Base-by-base conservation (phyloP, 2,329 filamentous ascomycete genomes). In the Scleromitrula shiraiana region DNA sequence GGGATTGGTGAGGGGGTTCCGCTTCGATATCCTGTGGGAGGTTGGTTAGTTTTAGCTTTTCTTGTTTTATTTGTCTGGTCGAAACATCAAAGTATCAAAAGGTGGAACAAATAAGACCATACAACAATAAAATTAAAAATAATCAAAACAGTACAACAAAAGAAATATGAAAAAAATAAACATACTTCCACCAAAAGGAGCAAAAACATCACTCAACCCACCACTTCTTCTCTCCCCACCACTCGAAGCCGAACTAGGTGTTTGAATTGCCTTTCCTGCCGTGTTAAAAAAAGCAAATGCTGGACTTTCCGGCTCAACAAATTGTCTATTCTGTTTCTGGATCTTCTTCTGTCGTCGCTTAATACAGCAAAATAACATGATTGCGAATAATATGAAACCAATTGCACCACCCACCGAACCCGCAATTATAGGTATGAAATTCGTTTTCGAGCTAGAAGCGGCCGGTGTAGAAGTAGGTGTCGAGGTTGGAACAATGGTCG, bases 351-450 rank as follows among this genome's bases (percentile, higher is more conserved):
- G 45, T 14, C 38, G 26, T 7, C 41, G 32, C 3, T 38, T 22
- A 23, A 48, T 36, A 30, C 38, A 42, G 7, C 38, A 48, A 6
- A 48, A 48, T 42, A 17, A 37, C 4, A 40, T 26, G 17, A 48
- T 36, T 10, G 30, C 38, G 17, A 48, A 19, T 26, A 32, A 42
- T 12, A 48, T 42, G 5, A 48, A 5, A 8, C 15, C 30, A 6
- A 48, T 17, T 27, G 29, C n/a, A 0, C 45, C 45, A 1, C 19
- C 30, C 10, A 23, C 19, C 2, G 27, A 15, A 9, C 38, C 45
- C 1, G 23, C 45, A 22, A 48, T 48, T 14, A 42, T 35, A 9
- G 45, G 19, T 33, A 27, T n/a, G 12, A 17, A 24, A 5, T 42
- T 42, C 17, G 45, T 27, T 3, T 6, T 6, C 17, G 44, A 12